A percentile compares a stretch with the other conserved stretches of the same genome.
Evolutionary conservation across 176 grass and related monocot genomes (phyloP).

Genomic region (Aechmea fasciata): DNA sequence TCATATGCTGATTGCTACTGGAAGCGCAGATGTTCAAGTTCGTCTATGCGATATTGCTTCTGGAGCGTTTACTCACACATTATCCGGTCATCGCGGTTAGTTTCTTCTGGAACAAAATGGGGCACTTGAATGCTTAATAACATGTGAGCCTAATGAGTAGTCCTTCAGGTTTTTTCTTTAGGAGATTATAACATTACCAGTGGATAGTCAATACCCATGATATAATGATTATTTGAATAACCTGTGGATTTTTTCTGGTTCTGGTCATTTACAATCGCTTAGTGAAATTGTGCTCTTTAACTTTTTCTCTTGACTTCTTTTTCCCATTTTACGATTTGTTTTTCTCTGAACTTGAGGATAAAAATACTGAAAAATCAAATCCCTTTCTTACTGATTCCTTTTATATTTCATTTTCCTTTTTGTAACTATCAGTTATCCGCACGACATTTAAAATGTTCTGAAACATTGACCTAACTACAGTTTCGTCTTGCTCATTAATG

Average conservation of each 20-base stretch:
- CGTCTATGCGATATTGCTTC: constrained; percentile 88
- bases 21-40: constrained; percentile 82
- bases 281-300: not conserved
- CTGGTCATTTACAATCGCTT: not conserved
- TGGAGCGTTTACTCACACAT: constrained; percentile 90
- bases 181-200: no score
- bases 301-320: not conserved
- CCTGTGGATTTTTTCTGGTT: not conserved
- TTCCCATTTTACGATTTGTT: not conserved
- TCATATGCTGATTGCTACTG: constrained; percentile 79
- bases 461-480: not conserved
- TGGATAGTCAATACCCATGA: no score
- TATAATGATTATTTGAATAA: not conserved
- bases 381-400: not conserved
- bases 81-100: constrained; percentile 89
- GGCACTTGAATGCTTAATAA: not conserved
- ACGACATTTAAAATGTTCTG: not conserved
- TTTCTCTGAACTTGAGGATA: not conserved
- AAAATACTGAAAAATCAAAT: not conserved
- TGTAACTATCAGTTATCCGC: not conserved
- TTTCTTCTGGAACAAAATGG: constrained; percentile 13
- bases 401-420: not conserved
- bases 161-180: no score
- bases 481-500: constrained; percentile 19
- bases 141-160: not conserved